Conservation (phyloP, 1,284 basidiomycete species). For the Fomitopsis palustris region DNA sequence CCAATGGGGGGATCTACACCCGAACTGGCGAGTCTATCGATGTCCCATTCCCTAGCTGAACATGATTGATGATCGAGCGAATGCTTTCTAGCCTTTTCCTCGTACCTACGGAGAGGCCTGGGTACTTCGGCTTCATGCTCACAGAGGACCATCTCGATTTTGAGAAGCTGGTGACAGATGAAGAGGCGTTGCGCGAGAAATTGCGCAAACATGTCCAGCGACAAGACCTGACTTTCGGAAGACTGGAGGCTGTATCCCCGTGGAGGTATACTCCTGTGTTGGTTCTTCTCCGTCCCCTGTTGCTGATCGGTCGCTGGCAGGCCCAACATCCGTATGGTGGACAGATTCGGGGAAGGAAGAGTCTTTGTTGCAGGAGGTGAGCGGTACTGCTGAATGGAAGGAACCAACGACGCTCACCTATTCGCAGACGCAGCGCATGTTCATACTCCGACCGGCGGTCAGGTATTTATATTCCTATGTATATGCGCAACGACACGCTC, state of each 20-base stretch:
- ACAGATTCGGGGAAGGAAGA: slow-evolving; percentile 30
- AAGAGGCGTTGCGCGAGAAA: neutral
- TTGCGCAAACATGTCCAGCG: slow-evolving; percentile 2
- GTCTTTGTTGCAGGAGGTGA: slow-evolving; percentile 33
- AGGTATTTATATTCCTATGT: slow-evolving; percentile 21
- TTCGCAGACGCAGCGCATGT: slow-evolving; percentile 21
- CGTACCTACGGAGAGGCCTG: slow-evolving; percentile 4
- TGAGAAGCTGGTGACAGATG: neutral
- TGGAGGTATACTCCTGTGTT: slow-evolving; percentile 4
- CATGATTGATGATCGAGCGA: too few species aligned
- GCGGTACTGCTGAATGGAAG: slow-evolving; percentile 10
- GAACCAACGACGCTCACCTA: neutral
- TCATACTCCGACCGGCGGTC: slow-evolving; percentile 23
- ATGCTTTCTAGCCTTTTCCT: slow-evolving; percentile 7
- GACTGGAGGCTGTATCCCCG: slow-evolving; percentile 4
- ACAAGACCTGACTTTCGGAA: slow-evolving; percentile 8
- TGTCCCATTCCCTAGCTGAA: too few species aligned
- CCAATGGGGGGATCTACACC: slow-evolving; percentile 20
- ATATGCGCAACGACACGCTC: neutral
- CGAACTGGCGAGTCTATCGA: neutral
- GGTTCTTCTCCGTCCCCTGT: neutral
- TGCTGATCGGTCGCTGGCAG: slow-evolving; percentile 16
- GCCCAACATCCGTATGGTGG: slow-evolving; percentile 35
- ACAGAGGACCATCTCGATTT: neutral
- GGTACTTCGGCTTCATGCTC: neutral